Evolutionary conservation across 257 asterid genomes (phyloP), one percentile per base, ranked within the genome.

Genomic region (Thymus quinquecostatus): DNA sequence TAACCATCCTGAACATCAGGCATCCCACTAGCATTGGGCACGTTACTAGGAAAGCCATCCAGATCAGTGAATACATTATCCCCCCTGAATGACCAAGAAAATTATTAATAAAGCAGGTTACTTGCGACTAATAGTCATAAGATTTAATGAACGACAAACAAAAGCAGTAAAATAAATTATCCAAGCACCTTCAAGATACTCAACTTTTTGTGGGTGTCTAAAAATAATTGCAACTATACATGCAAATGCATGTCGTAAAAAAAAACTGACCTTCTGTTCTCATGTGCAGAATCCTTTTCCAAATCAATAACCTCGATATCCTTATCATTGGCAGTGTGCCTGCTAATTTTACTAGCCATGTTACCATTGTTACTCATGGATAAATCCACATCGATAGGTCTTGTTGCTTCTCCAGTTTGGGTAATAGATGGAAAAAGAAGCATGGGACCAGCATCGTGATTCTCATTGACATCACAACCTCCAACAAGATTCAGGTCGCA

Each of bases 251-350:
- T 29, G 79, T 56, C 60, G 32, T 9, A 21, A 43, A 43, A 65
- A 36, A 51, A 47, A 50, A 73, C 85, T 74, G 75, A 88, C 99
- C 95, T 91, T 79, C 85, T 81, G 72, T 84, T 88, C 44, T 88
- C 96, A 64, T 69, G 89, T 7, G 76, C 74, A 68, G 92, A 86
- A 83, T 95, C 97, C 76, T 78, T 84, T 49, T 95, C 99, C 86
- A 92, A 81, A 86, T 95, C 99, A 69, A 95, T 95, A 85, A 95
- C 86, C 86, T 89, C 99, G 58, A 94, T 85, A 67, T 80, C 87
- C 77, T 80, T 86, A 40, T 83, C 82, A 53, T 64, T 75, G 69
- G 74, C 44, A 64, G 80, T 84, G 56, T 72, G 75, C 78, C 79
- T 84, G 76, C 82, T 81, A 69, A 62, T 83, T 70, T 75, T 88